Evolutionary conservation across 2,329 filamentous ascomycete genomes (phyloP).

Genomic region (Neopestalotiopsis sp.): DNA sequence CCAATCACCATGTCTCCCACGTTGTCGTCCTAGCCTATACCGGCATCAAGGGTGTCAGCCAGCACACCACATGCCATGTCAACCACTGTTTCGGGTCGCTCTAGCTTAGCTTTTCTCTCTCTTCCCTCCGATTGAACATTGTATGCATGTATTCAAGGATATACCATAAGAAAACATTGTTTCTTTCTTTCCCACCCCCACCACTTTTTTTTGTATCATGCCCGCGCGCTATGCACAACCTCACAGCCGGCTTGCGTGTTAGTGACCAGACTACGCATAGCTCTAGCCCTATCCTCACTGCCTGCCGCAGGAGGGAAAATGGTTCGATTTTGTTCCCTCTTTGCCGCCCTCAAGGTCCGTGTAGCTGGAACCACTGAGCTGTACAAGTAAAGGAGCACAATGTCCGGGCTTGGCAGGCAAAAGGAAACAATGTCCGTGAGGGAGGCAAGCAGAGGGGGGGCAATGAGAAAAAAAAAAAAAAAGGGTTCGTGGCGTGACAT

Average conservation of each 20-base stretch:
- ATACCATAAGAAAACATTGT: not conserved
- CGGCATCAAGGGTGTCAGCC: not conserved
- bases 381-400: constrained; percentile 5
- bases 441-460: not conserved
- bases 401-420: constrained; percentile 1
- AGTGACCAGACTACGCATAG: not conserved
- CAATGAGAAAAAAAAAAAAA: not conserved
- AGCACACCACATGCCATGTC: not conserved
- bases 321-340: not conserved
- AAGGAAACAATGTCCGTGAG: not conserved
- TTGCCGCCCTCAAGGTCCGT: not conserved
- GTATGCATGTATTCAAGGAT: no score
- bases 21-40: not conserved
- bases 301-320: not conserved
- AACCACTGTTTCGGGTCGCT: constrained; percentile 10
- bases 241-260: not conserved
- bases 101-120: not conserved
- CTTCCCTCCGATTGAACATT: no score
- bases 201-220: not conserved
- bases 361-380: not conserved
- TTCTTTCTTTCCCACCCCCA: not conserved
- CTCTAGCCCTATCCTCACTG: not conserved
- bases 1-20: not conserved
- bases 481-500: not conserved
- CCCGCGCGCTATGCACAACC: not conserved